These are phyloP conservation scores for Vitis rotundifolia DNA, from an alignment of 164 flowering plant species.

Conservation along the genomic window DNA sequence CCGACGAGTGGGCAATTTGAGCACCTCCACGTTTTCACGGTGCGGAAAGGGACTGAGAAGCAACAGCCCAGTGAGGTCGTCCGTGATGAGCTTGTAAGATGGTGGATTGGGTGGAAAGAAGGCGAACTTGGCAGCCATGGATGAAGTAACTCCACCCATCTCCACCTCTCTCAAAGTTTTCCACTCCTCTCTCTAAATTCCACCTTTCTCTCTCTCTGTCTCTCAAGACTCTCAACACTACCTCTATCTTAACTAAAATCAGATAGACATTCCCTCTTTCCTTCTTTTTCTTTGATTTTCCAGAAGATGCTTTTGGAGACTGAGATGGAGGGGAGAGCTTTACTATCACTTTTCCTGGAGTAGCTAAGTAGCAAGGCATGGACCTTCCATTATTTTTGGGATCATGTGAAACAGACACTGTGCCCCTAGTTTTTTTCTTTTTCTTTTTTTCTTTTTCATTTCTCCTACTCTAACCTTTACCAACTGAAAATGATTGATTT, in stretches of 20 bases:
- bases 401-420: too few relatives aligned
- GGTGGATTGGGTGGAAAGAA: slow-evolving; percentile 69
- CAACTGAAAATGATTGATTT: too few relatives aligned
- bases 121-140: slow-evolving; percentile 76
- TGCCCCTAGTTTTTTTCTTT: too few relatives aligned
- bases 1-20: slow-evolving; percentile 45
- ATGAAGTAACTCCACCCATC: slow-evolving; percentile 73
- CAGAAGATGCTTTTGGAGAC: slow-evolving; percentile 15
- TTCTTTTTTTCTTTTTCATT: too few relatives aligned
- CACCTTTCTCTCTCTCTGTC: neutral
- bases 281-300: slow-evolving; percentile 1
- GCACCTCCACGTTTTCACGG: slow-evolving; percentile 64
- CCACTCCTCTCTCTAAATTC: neutral
- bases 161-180: neutral
- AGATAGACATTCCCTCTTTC: slow-evolving; percentile 10
- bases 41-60: slow-evolving; percentile 50
- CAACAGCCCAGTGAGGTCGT: slow-evolving; percentile 39
- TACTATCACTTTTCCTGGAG: too few relatives aligned
- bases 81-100: slow-evolving; percentile 49
- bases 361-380: too few relatives aligned
- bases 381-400: too few relatives aligned
- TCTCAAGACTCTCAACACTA: neutral
- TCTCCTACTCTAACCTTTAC: too few relatives aligned
- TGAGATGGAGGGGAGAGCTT: slow-evolving; percentile 4
- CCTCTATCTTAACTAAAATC: neutral